Evolutionary conservation across 805 yeast genomes (phyloP).

Genomic region (Candida patagonica): DNA sequence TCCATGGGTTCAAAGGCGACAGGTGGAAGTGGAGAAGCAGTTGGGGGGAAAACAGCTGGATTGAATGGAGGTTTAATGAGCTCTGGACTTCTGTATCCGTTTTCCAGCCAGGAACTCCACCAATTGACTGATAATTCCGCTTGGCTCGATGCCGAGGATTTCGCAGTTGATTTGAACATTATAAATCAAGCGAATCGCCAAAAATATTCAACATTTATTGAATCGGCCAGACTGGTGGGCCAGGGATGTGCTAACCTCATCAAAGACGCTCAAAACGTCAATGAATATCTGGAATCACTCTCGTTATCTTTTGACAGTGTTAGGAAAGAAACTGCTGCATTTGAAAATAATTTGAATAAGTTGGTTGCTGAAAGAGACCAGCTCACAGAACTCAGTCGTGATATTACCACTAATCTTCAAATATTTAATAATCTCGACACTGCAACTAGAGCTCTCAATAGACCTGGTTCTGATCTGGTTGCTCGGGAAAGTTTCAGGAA

Average conservation of each 20-base stretch:
- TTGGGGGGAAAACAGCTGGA: too few species aligned
- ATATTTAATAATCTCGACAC: slow-evolving; percentile 65
- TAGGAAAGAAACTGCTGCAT: slow-evolving; percentile 50
- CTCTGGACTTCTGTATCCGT: slow-evolving; percentile 34
- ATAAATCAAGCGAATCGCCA: slow-evolving; percentile 32
- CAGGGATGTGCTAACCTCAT: slow-evolving; percentile 30
- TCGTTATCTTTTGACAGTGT: slow-evolving; percentile 48
- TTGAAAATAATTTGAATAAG: slow-evolving; percentile 47
- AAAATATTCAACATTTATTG: slow-evolving; percentile 26
- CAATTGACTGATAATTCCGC: slow-evolving; percentile 9
- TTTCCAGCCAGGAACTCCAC: slow-evolving; percentile 31
- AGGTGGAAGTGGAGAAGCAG: too few species aligned
- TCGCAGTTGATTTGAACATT: slow-evolving; percentile 32
- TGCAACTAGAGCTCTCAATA: slow-evolving; percentile 58
- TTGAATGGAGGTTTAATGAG: too few species aligned
- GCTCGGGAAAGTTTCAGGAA: slow-evolving; percentile 45
- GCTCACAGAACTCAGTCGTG: slow-evolving; percentile 34
- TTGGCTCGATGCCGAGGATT: slow-evolving; percentile 31
- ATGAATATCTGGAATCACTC: slow-evolving; percentile 39
- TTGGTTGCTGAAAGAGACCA: slow-evolving; percentile 40
- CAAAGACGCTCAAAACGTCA: slow-evolving; percentile 36
- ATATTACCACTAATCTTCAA: slow-evolving; percentile 40
- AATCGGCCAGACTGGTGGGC: slow-evolving; percentile 25
- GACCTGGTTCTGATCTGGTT: slow-evolving; percentile 62
- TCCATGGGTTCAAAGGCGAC: too few species aligned